Base-by-base conservation (phyloP, 1,139 yeast species). In the Suhomyces ambrosiae region DNA sequence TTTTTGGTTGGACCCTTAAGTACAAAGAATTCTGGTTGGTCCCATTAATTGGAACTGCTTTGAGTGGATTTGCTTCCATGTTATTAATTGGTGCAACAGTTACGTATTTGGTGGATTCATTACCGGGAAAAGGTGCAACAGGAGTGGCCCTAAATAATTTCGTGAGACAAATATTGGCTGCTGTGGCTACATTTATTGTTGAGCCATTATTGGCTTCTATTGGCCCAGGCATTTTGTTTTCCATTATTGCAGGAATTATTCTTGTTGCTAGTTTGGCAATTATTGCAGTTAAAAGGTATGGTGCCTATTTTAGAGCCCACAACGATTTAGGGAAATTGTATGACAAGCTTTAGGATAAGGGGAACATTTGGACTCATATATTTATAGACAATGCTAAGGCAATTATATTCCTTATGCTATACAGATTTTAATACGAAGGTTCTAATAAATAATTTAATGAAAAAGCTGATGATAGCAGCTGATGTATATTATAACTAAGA, bases 91-190 rank as follows among this genome's bases (percentile, higher is more conserved):
- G 95, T 1, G 80, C 87, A 7, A 82, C 89, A 0, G 79, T 84
- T 4, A 86, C 96, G 0, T 88, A 86, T 55, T 64, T 88, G 41
- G 90, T 88, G 2, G 96, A 88, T 56, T 80, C 89, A 0, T 68
- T 88, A 35, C 96, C 96, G 0, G 95, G 95, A 0, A 74, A 83
- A 50, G 95, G 96, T 26, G 90, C 95, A 4, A 85, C 95, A 0
- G 96, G 95, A 1, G 87, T 87, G 29, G 95, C 96, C 0, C 60
- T 88, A 40, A 87, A 86, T 53, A 88, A 87, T 53, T 71, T 88
- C 43, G 68, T 83, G 26, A 71, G 96, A 51, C 86, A 81, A 69
- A 65, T 80, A 1, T 65, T 86, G 45, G 95, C 95, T 0, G 87
- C 95, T 0, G 67, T 74, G 3, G 90, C 87, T 5, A 81, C 90